Base-by-base conservation (phyloP, 495 filamentous ascomycete species). In the Penicillium desertorum region DNA sequence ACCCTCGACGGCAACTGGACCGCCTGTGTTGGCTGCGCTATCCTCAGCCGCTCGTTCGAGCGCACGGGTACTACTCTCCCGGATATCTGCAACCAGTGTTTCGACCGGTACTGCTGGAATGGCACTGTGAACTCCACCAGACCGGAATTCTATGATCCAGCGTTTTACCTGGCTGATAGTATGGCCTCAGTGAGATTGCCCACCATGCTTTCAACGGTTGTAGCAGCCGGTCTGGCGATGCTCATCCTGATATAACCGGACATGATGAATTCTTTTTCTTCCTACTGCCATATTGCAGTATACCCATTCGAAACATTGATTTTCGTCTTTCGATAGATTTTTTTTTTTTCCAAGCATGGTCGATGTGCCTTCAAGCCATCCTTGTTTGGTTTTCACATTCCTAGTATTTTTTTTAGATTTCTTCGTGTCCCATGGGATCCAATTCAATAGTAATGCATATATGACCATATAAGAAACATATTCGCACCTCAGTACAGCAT, bases 11-110 rank as follows among this genome's bases (percentile, higher is more conserved):
- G 60, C 1, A 62, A 86, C 42, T 98, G 93, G 91, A 77, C 82
- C 0, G 75, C 82, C 1, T 98, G 93, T 61, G 86, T 96, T 4
- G 92, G 87, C 6, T 98, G 93, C 65, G 93, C 92, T 3, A 84
- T 95, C n/a, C 75, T 97, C n/a, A 81, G 78, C 44, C 71, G 92
- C 30, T 88, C 85, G 46, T 80, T 91, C 55, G 80, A 85, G 53
- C 80, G 89, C 42, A 92, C 86, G 3, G 76, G 77, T 3, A 86
- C 83, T 7, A 53, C 68, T 1, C 79, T 90, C 1, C 90, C 90
- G 0, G 75, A 78, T 11, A 81, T 81, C 14, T 98, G 93, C 70
- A 77, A 67, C 27, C 62, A 77, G 42, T 98, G 93, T 72, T 96
- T 97, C 68, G 57, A 76, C 39, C 66, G 79, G 27, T 96, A 95